Base-by-base conservation (phyloP, 2,329 filamentous ascomycete species). In the Rugonectria rugulosa region DNA sequence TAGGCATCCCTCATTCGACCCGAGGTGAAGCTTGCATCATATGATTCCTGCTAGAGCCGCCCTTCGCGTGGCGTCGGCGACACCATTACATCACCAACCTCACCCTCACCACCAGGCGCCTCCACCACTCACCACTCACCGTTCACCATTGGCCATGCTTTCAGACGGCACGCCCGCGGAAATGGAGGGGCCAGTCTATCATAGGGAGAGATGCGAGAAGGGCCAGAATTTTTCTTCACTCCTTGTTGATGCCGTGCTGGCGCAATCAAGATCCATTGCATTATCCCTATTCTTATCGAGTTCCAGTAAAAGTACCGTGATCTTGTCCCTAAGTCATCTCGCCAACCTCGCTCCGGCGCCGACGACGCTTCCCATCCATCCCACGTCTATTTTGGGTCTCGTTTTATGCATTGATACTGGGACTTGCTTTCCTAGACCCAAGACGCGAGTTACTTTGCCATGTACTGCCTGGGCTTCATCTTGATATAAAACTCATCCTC, bases 71-170 rank as follows among this genome's bases (percentile, higher is more conserved):
- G 59, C 63, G 58, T 48, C 37, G 31, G 44, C 49, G 38, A 45
- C 51, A n/a, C n/a, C n/a, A 66, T 66, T 66, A 66, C 64, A 66
- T 66, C 64, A 66, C 60, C 60, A 63, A 44, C 42, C 32, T 65
- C 38, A 56, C 53, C 36, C 17, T 40, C 17, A 45, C 40, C 19
- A 29, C 32, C 10, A 27, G 6, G 11, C n/a, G n/a, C n/a, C 29
- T 9, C 29, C 29, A 32, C 29, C 29, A 32, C 14, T 31, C 31
- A 45, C 31, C 47, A 26, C 27, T 15, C 42, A 55, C 19, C 42
- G 19, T 36, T 26, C 50, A 34, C 36, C 21, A 56, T 34, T 50
- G 27, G 29, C 36, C 41, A 34, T 44, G 40, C 47, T 23, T 34
- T 36, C 23, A 40, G 32, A 21, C 46, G 40, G 29, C 27, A 42